Base-by-base conservation (phyloP, 129 eudicot species). In the Escallonia rubra region DNA sequence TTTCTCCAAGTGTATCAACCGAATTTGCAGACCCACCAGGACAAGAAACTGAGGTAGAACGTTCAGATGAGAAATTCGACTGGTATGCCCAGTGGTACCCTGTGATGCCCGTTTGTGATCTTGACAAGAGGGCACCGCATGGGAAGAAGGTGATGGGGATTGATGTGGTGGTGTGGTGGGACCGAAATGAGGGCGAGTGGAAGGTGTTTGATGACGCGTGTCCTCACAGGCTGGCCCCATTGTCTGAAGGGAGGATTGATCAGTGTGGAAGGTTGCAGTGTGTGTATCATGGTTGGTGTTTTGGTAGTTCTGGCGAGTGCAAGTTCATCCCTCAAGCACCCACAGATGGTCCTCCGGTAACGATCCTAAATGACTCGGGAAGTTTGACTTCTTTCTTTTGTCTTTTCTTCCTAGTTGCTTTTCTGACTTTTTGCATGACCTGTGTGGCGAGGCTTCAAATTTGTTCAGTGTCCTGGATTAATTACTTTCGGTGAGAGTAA, bases 241-340 rank as follows among this genome's bases (percentile, higher is more conserved):
- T 90, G 59, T 87, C 95, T 10, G 86, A 91, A 71, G 97, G 97
- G 5, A 82, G 97, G 76, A 91, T 91, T 68, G 97, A 91, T 83
- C 93, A 83, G 23, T 87, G 90, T 88, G 97, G 96, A 0, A 74
- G 97, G 67, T 47, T 91, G 79, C 97, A 91, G 79, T 91, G 97
- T 74, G 97, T 87, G 43, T 91, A 91, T 72, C 97, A 91, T 69
- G 97, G 96, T 3, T 85, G 97, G 97, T 91, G 97, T 69, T 91
- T 91, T 71, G 80, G 83, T 72, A 88, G 96, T 57, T 48, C 88
- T 51, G 97, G 97, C 56, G 85, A 83, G 66, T 91, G 97, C 45
- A 80, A 87, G 55, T 65, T 87, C 12, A 85, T 91, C 49, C 97
- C 97, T 65, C 97, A 90, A 69, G 97, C 97, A 6, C 97, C 97